Base-by-base conservation (phyloP, 257 asterid species). In the Knoxia roxburghii region DNA sequence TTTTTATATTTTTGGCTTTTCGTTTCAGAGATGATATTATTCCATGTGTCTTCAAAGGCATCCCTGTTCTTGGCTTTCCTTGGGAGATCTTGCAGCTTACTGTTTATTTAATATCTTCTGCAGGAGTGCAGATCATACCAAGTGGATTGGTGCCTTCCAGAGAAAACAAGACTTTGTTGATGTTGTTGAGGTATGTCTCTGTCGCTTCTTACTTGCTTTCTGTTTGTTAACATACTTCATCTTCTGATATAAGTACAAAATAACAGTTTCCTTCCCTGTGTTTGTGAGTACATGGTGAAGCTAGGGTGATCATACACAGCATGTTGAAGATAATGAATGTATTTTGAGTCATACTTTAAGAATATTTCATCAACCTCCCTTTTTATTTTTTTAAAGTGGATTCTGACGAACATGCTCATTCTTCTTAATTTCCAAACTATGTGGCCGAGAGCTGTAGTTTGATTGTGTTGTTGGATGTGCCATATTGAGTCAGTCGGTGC, bases 81-180 rank as follows among this genome's bases (percentile, higher is more conserved):
- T 61, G 0, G 21, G 20, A 39, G 64, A 13, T 43, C 24, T 27
- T 50, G 74, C 61, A 65, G 54, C 45, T 59, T 18, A 43, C 59
- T 12, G 26, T 46, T n/a, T 12, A 23, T 7, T 15, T 61, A 1
- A 1, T 61, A 29, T 68, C 32, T 52, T 63, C 46, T 76, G 76
- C 87, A 92, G 97, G 76, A 89, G 83, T 78, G 93, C 96, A 45
- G 98, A 92, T 75, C 97, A 92, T 75, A 87, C 96, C 41, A 87
- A 89, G 79, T 92, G 97, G 98, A 65, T 87, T 39, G 96, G 97
- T 56, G 76, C 86, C 54, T 92, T 89, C 84, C 85, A 81, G 63
- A 77, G 68, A 13, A 92, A 89, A 61, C 97, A 92, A 68, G 98
- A 92, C 75, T 92, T 92, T 74, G 62, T 89, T 29, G 96, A 92